Conservation (phyloP, 805 yeast species). For the Nakazawaea populi region DNA sequence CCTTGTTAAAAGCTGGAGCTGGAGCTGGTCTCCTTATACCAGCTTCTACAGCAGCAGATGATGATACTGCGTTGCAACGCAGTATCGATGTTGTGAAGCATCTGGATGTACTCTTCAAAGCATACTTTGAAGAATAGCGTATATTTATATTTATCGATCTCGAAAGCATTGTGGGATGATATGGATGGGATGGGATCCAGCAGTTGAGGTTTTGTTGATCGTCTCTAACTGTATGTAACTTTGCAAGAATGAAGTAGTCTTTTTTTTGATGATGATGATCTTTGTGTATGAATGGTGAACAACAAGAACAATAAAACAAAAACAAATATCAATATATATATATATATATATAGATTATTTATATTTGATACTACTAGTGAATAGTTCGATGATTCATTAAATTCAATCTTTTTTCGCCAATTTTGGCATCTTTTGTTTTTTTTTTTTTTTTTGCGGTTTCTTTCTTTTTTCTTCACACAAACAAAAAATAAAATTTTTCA, state of each 20-base stretch:
- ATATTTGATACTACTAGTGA: too few species aligned
- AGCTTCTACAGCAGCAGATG: slow-evolving; percentile 10
- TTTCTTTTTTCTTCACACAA: too few species aligned
- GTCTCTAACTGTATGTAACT: neutral
- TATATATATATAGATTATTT: too few species aligned
- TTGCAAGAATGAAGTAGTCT: neutral
- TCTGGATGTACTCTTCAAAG: neutral
- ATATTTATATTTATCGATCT: slow-evolving; percentile 8
- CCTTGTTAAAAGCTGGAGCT: slow-evolving; percentile 44
- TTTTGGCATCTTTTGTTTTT: too few species aligned
- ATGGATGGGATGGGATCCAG: neutral
- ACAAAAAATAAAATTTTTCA: neutral
- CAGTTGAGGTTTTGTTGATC: neutral
- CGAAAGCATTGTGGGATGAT: slow-evolving; percentile 1
- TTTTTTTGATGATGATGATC: too few species aligned
- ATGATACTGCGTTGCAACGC: neutral
- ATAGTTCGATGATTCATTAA: too few species aligned
- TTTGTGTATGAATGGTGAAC: too few species aligned
- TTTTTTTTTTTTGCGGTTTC: too few species aligned
- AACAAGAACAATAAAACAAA: too few species aligned
- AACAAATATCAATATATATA: neutral
- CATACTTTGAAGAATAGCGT: neutral
- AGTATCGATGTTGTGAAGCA: neutral
- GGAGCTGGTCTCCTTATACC: slow-evolving; percentile 29
- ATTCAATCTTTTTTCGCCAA: too few species aligned